Percentiles rank a stretch among this genome's conserved stretches.
phyloP scores from a whole-genome alignment of 257 asterid genomes.

The Solanum commersonii region DNA sequence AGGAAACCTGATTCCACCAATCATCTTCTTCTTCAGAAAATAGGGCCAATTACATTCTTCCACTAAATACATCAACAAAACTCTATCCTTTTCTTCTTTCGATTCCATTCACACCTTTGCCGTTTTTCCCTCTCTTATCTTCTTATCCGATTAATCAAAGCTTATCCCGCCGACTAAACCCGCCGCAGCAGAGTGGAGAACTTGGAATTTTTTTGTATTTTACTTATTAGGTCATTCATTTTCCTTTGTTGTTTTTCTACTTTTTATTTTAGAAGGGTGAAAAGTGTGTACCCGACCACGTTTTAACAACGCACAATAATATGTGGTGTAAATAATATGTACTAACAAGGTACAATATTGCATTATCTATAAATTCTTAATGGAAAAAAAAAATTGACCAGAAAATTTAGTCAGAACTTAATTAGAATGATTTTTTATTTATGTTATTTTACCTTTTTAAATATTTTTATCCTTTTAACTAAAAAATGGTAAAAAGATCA shows the following conservation, averaged over 20 bases:
- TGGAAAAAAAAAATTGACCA: too few relatives aligned
- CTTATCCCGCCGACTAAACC: not conserved
- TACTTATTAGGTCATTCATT: not conserved
- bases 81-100: not conserved
- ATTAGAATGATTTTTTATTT: too few relatives aligned
- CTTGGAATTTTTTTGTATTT: not conserved
- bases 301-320: not conserved
- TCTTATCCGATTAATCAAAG: not conserved
- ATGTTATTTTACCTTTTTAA: too few relatives aligned
- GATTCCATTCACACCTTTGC: conserved; percentile 18
- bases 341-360: not conserved
- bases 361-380: not conserved
- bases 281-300: not conserved
- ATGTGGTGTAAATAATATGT: not conserved
- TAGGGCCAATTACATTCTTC: conserved; percentile 2
- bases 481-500: too few relatives aligned
- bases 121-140: not conserved
- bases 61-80: not conserved
- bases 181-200: not conserved
- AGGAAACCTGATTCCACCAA: conserved; percentile 24
- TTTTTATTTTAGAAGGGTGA: not conserved
- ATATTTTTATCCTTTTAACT: too few relatives aligned
- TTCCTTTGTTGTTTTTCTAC: not conserved
- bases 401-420: too few relatives aligned
- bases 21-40: conserved; percentile 8